These are phyloP conservation scores for Boeremia exigua DNA, from an alignment of 2,329 filamentous ascomycete species.

Conservation along the genomic window DNA sequence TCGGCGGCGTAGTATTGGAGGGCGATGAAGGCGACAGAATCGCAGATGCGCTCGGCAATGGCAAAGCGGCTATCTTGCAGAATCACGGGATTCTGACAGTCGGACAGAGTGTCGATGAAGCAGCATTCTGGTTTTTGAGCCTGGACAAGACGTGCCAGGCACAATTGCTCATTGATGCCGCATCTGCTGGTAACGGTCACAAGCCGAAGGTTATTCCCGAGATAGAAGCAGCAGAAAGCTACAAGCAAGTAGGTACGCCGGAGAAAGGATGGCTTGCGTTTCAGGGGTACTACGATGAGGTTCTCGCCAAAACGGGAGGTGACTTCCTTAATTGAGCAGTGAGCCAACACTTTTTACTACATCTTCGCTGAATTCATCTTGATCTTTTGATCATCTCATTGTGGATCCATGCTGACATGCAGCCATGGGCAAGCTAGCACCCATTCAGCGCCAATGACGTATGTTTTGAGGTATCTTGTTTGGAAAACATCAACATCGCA, in stretches of 20 bases:
- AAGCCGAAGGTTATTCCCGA: conserved; percentile 51
- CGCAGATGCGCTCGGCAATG: conserved; percentile 44
- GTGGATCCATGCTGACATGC: no score
- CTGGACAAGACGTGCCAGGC: conserved; percentile 56
- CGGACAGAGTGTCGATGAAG: conserved; percentile 51
- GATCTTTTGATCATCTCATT: background rate
- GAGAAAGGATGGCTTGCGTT: conserved; percentile 62
- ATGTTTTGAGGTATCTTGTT: background rate
- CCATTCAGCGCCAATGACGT: conserved; percentile 9
- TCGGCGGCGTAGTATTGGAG: conserved; percentile 52
- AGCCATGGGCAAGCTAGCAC: background rate
- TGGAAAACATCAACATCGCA: background rate
- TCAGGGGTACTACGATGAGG: conserved; percentile 61
- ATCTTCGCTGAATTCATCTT: background rate
- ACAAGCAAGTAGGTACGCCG: conserved; percentile 52
- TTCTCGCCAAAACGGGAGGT: conserved; percentile 58
- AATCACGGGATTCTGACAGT: conserved; percentile 51
- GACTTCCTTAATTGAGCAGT: conserved; percentile 52
- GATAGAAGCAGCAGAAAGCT: conserved; percentile 49
- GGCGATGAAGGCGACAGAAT: conserved; percentile 54
- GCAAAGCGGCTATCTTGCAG: conserved; percentile 48
- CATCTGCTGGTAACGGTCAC: conserved; percentile 44
- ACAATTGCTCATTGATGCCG: conserved; percentile 54
- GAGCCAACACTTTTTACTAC: background rate
- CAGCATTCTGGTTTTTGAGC: conserved; percentile 55